Conservation (phyloP, 495 filamentous ascomycete genomes). For the Penicillium roqueforti region DNA sequence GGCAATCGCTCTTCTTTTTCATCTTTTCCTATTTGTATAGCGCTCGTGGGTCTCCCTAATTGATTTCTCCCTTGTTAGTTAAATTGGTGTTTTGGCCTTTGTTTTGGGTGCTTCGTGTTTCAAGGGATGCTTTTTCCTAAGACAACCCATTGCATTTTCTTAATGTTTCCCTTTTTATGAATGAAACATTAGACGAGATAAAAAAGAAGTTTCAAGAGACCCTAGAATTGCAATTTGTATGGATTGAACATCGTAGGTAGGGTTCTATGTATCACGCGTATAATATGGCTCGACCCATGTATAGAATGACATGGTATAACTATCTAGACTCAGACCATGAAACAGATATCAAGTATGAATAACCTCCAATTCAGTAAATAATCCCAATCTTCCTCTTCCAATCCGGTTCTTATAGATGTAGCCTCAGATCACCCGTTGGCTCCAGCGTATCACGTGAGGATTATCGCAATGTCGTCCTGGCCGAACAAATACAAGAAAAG, state of each 20-base stretch:
- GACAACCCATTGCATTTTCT: conserved; percentile 9
- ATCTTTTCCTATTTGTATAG: conserved; percentile 27
- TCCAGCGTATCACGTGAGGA: conserved; percentile 29
- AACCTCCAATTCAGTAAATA: not conserved
- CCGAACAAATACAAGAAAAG: conserved; percentile 8
- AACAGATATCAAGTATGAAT: not conserved
- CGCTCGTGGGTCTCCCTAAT: conserved; percentile 15
- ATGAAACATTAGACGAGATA: conserved; percentile 3
- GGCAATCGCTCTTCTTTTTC: conserved; percentile 13
- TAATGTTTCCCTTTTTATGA: not conserved
- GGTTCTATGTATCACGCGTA: not conserved
- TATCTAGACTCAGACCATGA: not conserved
- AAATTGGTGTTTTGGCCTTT: conserved; percentile 25
- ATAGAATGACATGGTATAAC: not conserved
- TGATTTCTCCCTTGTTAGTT: conserved; percentile 14
- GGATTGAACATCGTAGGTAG: not conserved
- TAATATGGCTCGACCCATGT: not conserved
- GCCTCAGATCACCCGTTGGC: conserved; percentile 23
- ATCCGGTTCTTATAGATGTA: conserved; percentile 8
- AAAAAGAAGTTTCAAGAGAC: not conserved
- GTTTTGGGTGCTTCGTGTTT: conserved; percentile 4
- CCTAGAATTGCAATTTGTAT: not conserved
- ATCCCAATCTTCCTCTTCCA: not conserved
- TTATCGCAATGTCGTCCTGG: conserved; percentile 10
- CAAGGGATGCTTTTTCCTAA: not conserved